phyloP scores from a whole-genome alignment of 2,329 filamentous ascomycete genomes.

The Paraphaeosphaeria minitans region DNA sequence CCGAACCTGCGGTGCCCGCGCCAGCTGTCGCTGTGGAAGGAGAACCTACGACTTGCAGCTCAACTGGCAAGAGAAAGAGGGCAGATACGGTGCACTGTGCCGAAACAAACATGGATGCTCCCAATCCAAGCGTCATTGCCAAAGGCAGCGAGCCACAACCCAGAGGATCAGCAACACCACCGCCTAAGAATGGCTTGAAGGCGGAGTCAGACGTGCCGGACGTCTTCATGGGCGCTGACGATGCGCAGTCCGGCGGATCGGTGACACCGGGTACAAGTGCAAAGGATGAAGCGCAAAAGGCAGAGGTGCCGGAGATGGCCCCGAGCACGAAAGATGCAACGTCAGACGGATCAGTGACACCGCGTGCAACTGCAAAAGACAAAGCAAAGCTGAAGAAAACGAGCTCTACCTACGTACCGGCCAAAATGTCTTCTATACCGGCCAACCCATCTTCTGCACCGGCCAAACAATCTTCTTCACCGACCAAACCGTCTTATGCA shows the following conservation, averaged over 20 bases:
- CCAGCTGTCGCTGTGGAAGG: not conserved
- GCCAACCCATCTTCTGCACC: too few relatives aligned
- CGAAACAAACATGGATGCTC: not conserved
- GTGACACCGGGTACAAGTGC: not conserved
- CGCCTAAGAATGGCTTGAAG: not conserved
- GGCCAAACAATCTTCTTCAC: too few relatives aligned
- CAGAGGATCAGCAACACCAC: not conserved
- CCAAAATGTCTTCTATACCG: too few relatives aligned
- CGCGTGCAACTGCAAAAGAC: not conserved
- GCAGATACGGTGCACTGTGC: not conserved
- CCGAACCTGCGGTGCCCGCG: not conserved
- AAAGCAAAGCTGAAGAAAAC: not conserved
- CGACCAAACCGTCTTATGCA: too few relatives aligned
- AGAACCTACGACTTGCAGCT: too few relatives aligned
- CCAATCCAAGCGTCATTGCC: not conserved
- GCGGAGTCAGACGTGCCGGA: not conserved
- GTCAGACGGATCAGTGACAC: not conserved
- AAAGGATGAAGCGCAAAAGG: not conserved
- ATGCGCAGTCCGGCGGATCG: not conserved
- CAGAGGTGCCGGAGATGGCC: too few relatives aligned
- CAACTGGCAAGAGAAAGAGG: not conserved
- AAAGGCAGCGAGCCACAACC: not conserved
- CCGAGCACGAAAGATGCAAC: not conserved
- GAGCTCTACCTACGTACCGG: too few relatives aligned
- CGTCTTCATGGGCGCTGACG: not conserved